Evolutionary conservation across 371 early-diverging fungal species (phyloP).

Genomic region (Aphelidium insulamus): DNA sequence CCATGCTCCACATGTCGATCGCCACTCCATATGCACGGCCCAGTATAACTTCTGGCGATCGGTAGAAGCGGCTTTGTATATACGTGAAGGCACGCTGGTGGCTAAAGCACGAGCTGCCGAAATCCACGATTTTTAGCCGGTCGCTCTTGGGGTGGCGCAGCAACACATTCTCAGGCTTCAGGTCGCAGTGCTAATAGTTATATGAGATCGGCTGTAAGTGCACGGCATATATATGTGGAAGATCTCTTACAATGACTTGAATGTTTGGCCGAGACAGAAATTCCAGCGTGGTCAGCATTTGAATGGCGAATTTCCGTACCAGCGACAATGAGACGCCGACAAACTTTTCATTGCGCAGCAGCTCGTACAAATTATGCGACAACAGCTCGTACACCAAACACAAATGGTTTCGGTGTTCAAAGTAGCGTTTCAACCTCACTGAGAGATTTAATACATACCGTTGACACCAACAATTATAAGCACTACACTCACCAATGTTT

Average conservation of each 20-base stretch:
- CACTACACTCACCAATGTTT: slow-evolving; percentile 5
- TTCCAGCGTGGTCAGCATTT: slow-evolving; percentile 10
- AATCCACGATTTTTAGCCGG: slow-evolving; percentile 21
- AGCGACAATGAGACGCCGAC: slow-evolving; percentile 7
- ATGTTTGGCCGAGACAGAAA: slow-evolving; percentile 11
- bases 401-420: slow-evolving; percentile 11
- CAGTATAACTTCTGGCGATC: slow-evolving; percentile 14
- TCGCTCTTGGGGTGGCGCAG: slow-evolving; percentile 1
- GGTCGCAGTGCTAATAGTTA: slow-evolving; percentile 1
- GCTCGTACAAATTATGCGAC: slow-evolving; percentile 12
- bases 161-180: slow-evolving; percentile 2
- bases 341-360: slow-evolving; percentile 7
- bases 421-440: slow-evolving; percentile 4
- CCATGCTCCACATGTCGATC: slow-evolving; percentile 27
- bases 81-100: slow-evolving; percentile 10
- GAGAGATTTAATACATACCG: neutral
- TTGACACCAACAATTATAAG: neutral
- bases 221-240: slow-evolving; percentile 21
- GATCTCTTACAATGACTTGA: slow-evolving; percentile 20
- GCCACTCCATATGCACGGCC: slow-evolving; percentile 7
- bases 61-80: slow-evolving; percentile 14
- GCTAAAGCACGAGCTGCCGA: slow-evolving; percentile 18
- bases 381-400: slow-evolving; percentile 15
- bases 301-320: slow-evolving; percentile 4
- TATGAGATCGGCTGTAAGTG: neutral